Evolutionary conservation across 371 early-diverging fungal genomes (phyloP), one percentile per base, ranked within the genome.

Genomic region (Mucor plumbeus): DNA sequence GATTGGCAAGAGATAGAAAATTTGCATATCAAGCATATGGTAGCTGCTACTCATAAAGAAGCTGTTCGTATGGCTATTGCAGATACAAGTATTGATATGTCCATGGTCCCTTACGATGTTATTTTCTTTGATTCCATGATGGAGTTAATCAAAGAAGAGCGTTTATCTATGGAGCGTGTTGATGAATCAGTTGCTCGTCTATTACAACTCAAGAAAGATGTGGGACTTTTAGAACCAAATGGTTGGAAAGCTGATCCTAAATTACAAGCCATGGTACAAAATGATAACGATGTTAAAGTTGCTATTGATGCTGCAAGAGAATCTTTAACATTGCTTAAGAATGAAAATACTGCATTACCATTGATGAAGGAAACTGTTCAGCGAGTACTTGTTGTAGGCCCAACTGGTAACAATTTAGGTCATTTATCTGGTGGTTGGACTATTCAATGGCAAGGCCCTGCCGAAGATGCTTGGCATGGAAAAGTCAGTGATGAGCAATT

Each of bases 1-100:
- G 91, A 90, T 59, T 90, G 87, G 86, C 80, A 78, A 59, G 90
- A 90, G 64, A 75, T 90, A 35, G 81, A 84, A 60, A 84, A 82
- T n/a, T 79, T 88, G 47, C 82, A 79, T 10, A 78, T 75, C 0
- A 80, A 78, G 31, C 87, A 89, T 63, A 59, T 68, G n/a, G 79
- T 82, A 1, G 88, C 84, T 3, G 66, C 76, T 4, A 75, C 78
- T 0, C 72, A 75, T 26, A 77, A 80, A 11, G 87, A 85, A 36
- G 84, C 88, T 1, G 78, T 81, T 0, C 40, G 63, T 6, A 81
- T 83, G 60, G 69, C 85, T 0, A 76, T 91, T 34, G 67, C 75
- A 33, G 73, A 77, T 34, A 88, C 90, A 0, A 79, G 86, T 10
- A 72, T 88, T 5, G 90, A 91, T 61, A 89, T 91, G 87, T 81